Evolutionary conservation across 345 rosid species (phyloP).

Genomic region (Citrus sinensis): DNA sequence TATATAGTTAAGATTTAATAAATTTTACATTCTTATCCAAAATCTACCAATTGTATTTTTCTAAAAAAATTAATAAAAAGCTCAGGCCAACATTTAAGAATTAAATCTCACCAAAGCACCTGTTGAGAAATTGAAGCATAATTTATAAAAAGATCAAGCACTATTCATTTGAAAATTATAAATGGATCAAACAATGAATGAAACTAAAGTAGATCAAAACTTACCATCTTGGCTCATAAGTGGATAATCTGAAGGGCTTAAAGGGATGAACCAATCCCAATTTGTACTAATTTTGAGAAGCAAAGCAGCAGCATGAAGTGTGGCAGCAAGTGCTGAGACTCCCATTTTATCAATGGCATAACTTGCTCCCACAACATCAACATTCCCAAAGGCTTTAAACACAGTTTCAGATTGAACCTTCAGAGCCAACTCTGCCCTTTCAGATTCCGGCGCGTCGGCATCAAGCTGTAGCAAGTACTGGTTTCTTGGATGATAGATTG

Average conservation of each 20-base stretch:
- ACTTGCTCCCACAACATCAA: constrained; percentile 35
- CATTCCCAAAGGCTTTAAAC: constrained; percentile 28
- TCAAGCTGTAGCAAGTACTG: constrained; percentile 35
- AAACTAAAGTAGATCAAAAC: neutral
- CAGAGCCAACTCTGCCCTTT: constrained; percentile 15
- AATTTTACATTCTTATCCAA: no score
- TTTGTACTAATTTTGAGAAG: constrained; percentile 26
- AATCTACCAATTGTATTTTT: no score
- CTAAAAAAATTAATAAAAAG: accelerated
- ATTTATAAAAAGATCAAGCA: no score
- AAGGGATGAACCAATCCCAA: constrained; percentile 44
- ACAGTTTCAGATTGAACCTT: constrained; percentile 17
- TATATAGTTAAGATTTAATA: no score
- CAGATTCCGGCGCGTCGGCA: constrained; percentile 19
- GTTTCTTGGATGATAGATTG: constrained; percentile 40
- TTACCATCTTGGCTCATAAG: constrained; percentile 32
- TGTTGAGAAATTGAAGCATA: no score
- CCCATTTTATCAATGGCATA: constrained; percentile 29
- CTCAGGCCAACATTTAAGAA: no score
- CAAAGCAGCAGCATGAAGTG: constrained; percentile 38
- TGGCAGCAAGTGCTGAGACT: constrained; percentile 32
- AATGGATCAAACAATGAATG: neutral
- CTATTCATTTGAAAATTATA: no score
- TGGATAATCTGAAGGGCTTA: constrained; percentile 35
- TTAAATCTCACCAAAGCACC: no score